Percentiles rank a stretch among this genome's conserved stretches.
Evolutionary conservation across 2,329 filamentous ascomycete species (phyloP).

Genomic region (Scedosporium dehoogii): DNA sequence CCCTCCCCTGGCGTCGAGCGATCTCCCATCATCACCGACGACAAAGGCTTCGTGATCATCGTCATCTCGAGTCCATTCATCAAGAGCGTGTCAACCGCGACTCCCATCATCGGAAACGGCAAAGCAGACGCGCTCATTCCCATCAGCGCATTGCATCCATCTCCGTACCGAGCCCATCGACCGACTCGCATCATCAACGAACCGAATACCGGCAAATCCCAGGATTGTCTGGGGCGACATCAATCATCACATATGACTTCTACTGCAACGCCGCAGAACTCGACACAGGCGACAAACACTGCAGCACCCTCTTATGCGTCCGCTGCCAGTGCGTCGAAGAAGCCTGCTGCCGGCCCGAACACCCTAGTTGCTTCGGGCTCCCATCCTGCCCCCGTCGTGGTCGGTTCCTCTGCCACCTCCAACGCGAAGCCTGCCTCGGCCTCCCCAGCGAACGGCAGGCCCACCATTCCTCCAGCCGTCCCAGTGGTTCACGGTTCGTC

Average conservation of each 20-base stretch:
- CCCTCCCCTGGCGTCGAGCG: too few relatives aligned
- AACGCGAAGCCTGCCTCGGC: constrained; percentile 57
- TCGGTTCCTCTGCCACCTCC: constrained; percentile 41
- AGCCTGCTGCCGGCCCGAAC: constrained; percentile 42
- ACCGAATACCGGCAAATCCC: constrained; percentile 1
- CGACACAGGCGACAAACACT: constrained; percentile 46
- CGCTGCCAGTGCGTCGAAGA: constrained; percentile 54
- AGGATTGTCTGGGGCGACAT: constrained; percentile 9
- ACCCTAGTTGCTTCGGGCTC: constrained; percentile 52
- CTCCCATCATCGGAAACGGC: not conserved
- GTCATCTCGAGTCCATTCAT: not conserved
- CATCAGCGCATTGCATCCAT: not conserved
- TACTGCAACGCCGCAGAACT: constrained; percentile 43
- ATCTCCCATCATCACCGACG: not conserved
- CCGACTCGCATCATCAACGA: not conserved
- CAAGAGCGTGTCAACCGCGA: not conserved
- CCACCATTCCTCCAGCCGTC: constrained; percentile 58
- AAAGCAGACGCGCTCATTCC: not conserved
- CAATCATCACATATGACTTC: constrained; percentile 44
- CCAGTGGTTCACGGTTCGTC: constrained; percentile 50
- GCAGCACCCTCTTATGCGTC: constrained; percentile 56
- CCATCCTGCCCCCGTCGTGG: constrained; percentile 39
- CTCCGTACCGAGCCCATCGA: not conserved
- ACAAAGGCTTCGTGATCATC: not conserved
- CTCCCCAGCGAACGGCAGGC: constrained; percentile 79